Percentiles rank a stretch among this genome's conserved stretches.
Conservation (phyloP, 176 grass and related monocot species). For the Guadua angustifolia region DNA sequence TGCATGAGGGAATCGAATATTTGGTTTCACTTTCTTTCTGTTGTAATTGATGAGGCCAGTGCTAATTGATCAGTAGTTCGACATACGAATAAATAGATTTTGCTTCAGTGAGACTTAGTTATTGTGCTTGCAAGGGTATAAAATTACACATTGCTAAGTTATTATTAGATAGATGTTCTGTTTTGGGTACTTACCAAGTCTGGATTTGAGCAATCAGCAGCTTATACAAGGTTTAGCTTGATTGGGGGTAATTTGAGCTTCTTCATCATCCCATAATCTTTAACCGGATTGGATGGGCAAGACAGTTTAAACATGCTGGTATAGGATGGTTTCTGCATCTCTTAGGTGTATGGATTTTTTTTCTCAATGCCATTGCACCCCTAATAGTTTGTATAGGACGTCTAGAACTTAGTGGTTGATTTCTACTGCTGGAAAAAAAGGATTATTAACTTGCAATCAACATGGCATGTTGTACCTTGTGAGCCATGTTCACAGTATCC, state of each 20-base stretch:
- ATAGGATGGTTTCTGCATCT: neutral
- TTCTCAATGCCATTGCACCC: neutral
- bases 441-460: slow-evolving; percentile 15
- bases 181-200: neutral
- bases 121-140: neutral
- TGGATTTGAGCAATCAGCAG: neutral
- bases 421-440: neutral
- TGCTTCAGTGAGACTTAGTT: neutral
- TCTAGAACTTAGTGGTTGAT: neutral
- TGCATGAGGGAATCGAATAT: neutral
- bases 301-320: neutral
- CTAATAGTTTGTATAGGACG: neutral
- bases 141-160: neutral
- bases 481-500: neutral
- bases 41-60: neutral
- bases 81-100: neutral
- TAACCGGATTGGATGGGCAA: neutral
- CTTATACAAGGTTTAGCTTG: neutral
- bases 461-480: neutral
- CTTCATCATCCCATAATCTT: neutral
- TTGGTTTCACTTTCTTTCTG: neutral
- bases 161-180: neutral
- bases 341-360: neutral
- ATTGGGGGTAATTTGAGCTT: neutral
- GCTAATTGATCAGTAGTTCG: neutral